These are phyloP conservation scores for Akanthomyces lecanii DNA, from an alignment of 2,329 filamentous ascomycete species.

Conservation along the genomic window DNA sequence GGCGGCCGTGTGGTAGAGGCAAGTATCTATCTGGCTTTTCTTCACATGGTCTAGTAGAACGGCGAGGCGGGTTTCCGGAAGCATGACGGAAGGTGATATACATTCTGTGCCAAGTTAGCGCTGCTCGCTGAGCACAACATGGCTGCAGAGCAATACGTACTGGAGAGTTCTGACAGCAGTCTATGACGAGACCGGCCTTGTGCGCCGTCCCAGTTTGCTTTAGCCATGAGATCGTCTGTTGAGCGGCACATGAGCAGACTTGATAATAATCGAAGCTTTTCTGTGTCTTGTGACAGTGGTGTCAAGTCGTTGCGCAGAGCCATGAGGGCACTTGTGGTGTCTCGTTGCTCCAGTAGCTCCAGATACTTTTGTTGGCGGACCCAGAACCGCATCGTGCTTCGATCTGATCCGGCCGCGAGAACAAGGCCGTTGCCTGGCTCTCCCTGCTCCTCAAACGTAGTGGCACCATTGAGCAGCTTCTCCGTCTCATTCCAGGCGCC, in stretches of 20 bases:
- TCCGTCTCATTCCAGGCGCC: constrained; percentile 88
- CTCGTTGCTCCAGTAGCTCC: constrained; percentile 74
- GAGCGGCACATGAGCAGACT: constrained; percentile 87
- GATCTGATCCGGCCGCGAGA: constrained; percentile 70
- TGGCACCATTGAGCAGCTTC: constrained; percentile 62
- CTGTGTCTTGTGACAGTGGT: constrained; percentile 74
- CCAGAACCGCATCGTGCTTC: constrained; percentile 78
- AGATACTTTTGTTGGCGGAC: constrained; percentile 92
- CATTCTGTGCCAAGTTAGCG: constrained; percentile 51
- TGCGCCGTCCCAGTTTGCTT: constrained; percentile 83
- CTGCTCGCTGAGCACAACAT: not conserved
- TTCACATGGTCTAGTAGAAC: constrained; percentile 80
- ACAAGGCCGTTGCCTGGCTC: constrained; percentile 58
- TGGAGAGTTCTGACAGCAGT: constrained; percentile 77
- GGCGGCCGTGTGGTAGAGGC: constrained; percentile 82
- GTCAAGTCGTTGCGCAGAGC: constrained; percentile 88
- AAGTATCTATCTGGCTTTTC: constrained; percentile 73
- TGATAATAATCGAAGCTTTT: constrained; percentile 76
- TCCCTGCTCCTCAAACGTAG: constrained; percentile 31
- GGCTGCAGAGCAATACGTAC: constrained; percentile 45
- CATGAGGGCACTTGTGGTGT: constrained; percentile 68
- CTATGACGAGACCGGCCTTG: constrained; percentile 67
- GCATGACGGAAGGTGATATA: constrained; percentile 95
- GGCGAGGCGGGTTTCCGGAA: constrained; percentile 85
- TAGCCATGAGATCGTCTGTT: constrained; percentile 67